Base-by-base conservation (phyloP, 306 rosid species). In the Arachis stenosperma region DNA sequence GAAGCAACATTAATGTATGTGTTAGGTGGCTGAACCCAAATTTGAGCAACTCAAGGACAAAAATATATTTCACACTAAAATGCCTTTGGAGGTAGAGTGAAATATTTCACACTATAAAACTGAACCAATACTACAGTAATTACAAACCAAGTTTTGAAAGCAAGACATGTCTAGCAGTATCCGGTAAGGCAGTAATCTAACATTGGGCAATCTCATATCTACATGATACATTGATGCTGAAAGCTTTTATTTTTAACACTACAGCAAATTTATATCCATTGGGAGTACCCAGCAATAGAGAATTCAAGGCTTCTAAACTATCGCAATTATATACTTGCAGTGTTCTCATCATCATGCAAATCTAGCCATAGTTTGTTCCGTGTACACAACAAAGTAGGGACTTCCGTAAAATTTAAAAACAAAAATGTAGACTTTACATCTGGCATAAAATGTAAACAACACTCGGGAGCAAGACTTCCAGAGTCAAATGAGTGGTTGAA, bases 401-500 rank as follows among this genome's bases (percentile, higher is more conserved):
- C 65, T 42, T 72, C 78, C 73, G 56, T 43, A 41, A 54, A 54
- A 65, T 69, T 41, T 54, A 48, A 51, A 51, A 69, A 61, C 5
- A 52, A 50, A 61, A 62, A 30, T 39, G 63, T 44, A 54, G 54
- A 73, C 53, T 66, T 39, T 69, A 65, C 68, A 37, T 68, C 42
- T 36, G 59, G 78, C 11, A 50, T 65, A 60, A 60, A 62, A 70
- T 33, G 37, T 33, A 33, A 33, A 33, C 37, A 64, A 60, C 68
- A 37, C 62, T 79, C 70, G 63, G 40, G 71, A 81, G 76, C 69
- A 90, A 75, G 74, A 75, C 60, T 50, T 47, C 46, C 46, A 60
- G 75, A 75, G 10, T 33, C 58, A 53, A 46, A 41, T 47, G 37
- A 9, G 37, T 37, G 37, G 40, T 14, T 54, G 65, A 58, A 42